Base-by-base conservation (phyloP, 139 green algal genomes). In the Chlorella sorokiniana region DNA sequence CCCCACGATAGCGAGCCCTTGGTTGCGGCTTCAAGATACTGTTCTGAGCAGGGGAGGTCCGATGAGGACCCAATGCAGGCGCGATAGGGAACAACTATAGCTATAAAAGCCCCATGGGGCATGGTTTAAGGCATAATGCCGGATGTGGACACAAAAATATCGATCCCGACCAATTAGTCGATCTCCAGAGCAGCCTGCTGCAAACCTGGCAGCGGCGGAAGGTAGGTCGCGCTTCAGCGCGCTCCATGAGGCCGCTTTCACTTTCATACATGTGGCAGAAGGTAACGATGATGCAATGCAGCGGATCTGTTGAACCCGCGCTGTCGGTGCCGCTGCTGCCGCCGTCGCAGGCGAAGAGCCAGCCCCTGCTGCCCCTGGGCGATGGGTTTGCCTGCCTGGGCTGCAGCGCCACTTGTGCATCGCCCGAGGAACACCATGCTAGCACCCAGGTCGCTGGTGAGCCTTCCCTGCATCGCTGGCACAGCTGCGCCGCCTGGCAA, bases 351-450 rank as follows among this genome's bases (percentile, higher is more conserved):
- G 41, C 62, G 1, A 40, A 29, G 1, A 59, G n/a, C 40, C 40
- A 42, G 25, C 75, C 75, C 25, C 35, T 69, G 59, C 62, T 71
- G 75, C 75, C 75, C 5, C 59, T 81, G 56, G 75, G 75, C 7
- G 59, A 70, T 4, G 75, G 75, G 5, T 27, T 79, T 54, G 27
- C 48, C 2, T 84, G 79, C 71, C 64, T 84, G 22, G 71, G 33
- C 38, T 84, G 84, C 84, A 22, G 54, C 25, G 25, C 27, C 29
- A 31, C 25, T 40, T 37, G 20, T 10, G 73, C 29, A 10, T 31
- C 73, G 37, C 18, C 52, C 23, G 25, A 16, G 0, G 54, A 56
- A 25, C 73, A 79, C 31, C 38, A 42, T n/a, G 31, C n/a, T n/a
- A 31, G 56, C 18, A 33, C 18, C 56, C 23, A 65, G 56, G 56